These are phyloP conservation scores for Fusarium sp. DNA, from an alignment of 2,329 filamentous ascomycete genomes.

Conservation along the genomic window DNA sequence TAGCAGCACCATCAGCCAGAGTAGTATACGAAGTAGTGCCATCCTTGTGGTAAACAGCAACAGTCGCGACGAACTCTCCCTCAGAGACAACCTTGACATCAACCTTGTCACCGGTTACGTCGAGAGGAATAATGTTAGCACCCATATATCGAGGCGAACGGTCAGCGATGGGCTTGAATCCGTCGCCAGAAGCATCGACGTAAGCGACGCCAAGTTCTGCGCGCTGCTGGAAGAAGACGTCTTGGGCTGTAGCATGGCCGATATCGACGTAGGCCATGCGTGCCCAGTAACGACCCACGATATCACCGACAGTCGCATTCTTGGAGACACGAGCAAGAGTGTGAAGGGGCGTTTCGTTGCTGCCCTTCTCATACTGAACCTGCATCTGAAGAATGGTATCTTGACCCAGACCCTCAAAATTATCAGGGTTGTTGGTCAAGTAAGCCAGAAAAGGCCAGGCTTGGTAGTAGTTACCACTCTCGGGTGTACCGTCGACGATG, in stretches of 20 bases:
- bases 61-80: slow-evolving; percentile 54
- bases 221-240: slow-evolving; percentile 52
- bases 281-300: slow-evolving; percentile 63
- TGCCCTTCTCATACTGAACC: slow-evolving; percentile 55
- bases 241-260: slow-evolving; percentile 55
- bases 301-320: slow-evolving; percentile 50
- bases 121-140: slow-evolving; percentile 60
- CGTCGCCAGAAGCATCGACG: slow-evolving; percentile 52
- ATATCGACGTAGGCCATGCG: slow-evolving; percentile 65
- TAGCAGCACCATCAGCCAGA: slow-evolving; percentile 51
- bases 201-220: slow-evolving; percentile 55
- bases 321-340: slow-evolving; percentile 55
- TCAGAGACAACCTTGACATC: slow-evolving; percentile 51
- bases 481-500: slow-evolving; percentile 57
- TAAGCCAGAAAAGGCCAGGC: slow-evolving; percentile 64
- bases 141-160: slow-evolving; percentile 62
- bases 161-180: slow-evolving; percentile 57
- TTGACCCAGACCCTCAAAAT: slow-evolving; percentile 54
- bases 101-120: slow-evolving; percentile 47
- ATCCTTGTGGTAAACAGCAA: slow-evolving; percentile 52
- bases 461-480: slow-evolving; percentile 62
- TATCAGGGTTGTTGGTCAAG: slow-evolving; percentile 60
- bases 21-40: slow-evolving; percentile 51
- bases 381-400: slow-evolving; percentile 57
- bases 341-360: slow-evolving; percentile 63